A percentile compares a stretch with the other conserved stretches of the same genome.
Conservation (phyloP, 768 basidiomycete genomes). For the Termitomyces sp. region DNA sequence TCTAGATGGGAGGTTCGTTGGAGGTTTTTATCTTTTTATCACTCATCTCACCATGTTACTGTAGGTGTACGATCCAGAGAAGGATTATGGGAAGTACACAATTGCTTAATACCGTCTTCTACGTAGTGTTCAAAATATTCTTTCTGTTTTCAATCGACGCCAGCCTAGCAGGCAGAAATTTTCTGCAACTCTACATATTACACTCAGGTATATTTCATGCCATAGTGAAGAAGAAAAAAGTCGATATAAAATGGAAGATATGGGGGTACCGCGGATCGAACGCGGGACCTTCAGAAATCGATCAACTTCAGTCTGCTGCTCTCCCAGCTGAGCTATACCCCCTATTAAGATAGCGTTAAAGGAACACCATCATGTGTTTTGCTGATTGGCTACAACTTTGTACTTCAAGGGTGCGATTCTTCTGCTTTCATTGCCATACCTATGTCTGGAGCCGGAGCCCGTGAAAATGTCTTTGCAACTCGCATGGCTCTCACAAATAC, state of each 20-base stretch:
- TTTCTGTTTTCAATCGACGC: not conserved
- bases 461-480: conserved; percentile 95
- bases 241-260: not conserved
- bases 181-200: no score
- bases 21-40: not conserved
- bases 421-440: not conserved
- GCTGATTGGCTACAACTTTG: no score
- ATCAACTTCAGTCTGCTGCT: conserved; percentile 70
- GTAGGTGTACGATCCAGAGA: conserved; percentile 91
- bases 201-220: no score
- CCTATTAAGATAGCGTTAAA: conserved; percentile 19
- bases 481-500: conserved; percentile 97
- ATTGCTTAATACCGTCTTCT: conserved; percentile 38
- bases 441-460: conserved; percentile 88
- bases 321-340: conserved; percentile 76
- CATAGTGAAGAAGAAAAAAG: no score
- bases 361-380: no score
- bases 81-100: conserved; percentile 90
- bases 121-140: not conserved
- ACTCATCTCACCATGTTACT: not conserved
- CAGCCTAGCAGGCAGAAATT: no score
- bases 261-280: conserved; percentile 80
- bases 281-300: conserved; percentile 69
- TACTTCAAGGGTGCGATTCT: no score
- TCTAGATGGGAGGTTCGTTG: conserved; percentile 90